A percentile compares a stretch with the other conserved stretches of the same genome.
Evolutionary conservation across 148 eudicot genomes (phyloP).

Genomic region (Spergularia marina): DNA sequence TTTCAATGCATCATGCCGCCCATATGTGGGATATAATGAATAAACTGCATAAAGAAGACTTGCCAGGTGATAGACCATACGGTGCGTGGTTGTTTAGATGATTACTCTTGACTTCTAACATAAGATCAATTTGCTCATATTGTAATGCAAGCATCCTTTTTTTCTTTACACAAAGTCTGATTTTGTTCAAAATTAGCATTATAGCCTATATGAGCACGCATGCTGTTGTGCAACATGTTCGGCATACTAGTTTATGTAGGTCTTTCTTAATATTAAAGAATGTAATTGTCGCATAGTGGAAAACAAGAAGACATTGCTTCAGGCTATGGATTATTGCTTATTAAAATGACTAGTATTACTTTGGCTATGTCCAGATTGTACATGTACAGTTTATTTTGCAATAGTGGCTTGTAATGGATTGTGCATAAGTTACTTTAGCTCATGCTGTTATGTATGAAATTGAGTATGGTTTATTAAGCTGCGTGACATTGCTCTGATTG

Average conservation of each 20-base stretch:
- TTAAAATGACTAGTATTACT: background rate
- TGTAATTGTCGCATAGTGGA: background rate
- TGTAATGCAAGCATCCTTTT: conserved; percentile 11
- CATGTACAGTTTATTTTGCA: background rate
- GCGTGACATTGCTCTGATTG: background rate
- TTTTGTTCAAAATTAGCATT: background rate
- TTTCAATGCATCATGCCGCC: background rate
- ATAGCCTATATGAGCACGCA: background rate
- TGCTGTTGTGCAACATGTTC: background rate
- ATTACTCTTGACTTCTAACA: conserved; percentile 25
- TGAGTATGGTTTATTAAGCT: background rate
- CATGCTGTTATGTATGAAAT: background rate
- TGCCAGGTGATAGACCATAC: background rate
- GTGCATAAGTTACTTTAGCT: conserved; percentile 1
- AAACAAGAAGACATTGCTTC: background rate
- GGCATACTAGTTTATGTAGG: background rate
- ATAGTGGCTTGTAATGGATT: background rate
- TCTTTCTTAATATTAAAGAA: too few relatives aligned
- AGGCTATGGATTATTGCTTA: background rate
- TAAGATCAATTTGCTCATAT: conserved; percentile 18
- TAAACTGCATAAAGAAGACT: conserved; percentile 14
- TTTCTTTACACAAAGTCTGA: background rate
- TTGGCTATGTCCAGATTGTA: background rate
- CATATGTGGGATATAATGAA: background rate
- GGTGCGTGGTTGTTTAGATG: background rate